Percentiles rank a stretch among this genome's conserved stretches.
These are phyloP conservation scores for Nepenthes gracilis DNA, from an alignment of 148 eudicot species.

Conservation along the genomic window DNA sequence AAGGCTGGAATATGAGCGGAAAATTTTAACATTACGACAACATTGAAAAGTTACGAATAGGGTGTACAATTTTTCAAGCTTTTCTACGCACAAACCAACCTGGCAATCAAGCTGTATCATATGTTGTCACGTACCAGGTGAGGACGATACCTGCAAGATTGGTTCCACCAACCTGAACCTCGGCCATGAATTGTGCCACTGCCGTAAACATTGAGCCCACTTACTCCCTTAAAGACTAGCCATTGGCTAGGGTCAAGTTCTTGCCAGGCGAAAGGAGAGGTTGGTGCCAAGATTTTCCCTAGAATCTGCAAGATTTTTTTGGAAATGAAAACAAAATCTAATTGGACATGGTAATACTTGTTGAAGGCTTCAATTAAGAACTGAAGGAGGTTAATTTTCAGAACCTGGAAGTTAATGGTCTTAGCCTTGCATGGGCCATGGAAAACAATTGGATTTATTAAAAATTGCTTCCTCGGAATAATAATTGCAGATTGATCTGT, in stretches of 20 bases:
- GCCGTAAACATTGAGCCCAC: slow-evolving; percentile 36
- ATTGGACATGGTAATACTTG: background rate
- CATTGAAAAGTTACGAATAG: background rate
- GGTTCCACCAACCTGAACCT: slow-evolving; percentile 71
- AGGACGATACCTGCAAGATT: slow-evolving; percentile 59
- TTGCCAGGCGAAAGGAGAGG: slow-evolving; percentile 34
- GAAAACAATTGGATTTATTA: slow-evolving; percentile 35
- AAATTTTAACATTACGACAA: no score
- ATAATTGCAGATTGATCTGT: slow-evolving; percentile 15
- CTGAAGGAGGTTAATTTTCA: background rate
- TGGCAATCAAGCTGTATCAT: background rate
- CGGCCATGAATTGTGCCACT: slow-evolving; percentile 34
- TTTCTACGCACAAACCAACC: background rate
- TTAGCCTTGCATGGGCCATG: slow-evolving; percentile 47
- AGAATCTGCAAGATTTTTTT: slow-evolving; percentile 19
- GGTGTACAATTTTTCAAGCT: background rate
- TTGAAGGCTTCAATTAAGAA: background rate
- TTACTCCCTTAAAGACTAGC: slow-evolving; percentile 31
- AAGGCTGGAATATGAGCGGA: background rate
- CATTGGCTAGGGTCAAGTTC: slow-evolving; percentile 39
- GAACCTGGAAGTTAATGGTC: slow-evolving; percentile 31
- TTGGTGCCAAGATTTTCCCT: slow-evolving; percentile 44
- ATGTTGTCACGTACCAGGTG: slow-evolving; percentile 22
- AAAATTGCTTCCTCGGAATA: slow-evolving; percentile 29
- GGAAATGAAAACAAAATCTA: background rate